phyloP scores from a whole-genome alignment of 2,329 filamentous ascomycete genomes.

The Ceratocystis diversiconidia region DNA sequence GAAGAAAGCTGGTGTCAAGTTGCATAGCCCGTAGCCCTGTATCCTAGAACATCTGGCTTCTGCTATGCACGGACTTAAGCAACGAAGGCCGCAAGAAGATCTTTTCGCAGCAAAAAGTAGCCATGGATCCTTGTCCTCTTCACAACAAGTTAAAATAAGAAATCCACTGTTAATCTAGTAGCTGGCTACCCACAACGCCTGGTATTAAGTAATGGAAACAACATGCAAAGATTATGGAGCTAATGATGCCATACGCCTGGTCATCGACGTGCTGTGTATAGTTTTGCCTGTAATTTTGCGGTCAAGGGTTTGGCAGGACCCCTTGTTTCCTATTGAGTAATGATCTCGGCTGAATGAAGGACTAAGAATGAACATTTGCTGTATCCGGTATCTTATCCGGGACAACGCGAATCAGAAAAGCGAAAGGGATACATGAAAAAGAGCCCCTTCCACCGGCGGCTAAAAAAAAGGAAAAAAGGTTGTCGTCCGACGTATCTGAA shows the following conservation, averaged over 20 bases:
- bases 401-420: not conserved
- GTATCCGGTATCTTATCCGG: not conserved
- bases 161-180: not conserved
- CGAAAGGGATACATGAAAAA: not conserved
- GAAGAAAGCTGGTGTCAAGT: not conserved
- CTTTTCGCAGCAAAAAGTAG: not conserved
- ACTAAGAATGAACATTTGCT: not conserved
- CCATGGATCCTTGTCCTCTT: not conserved
- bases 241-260: conserved; percentile 5
- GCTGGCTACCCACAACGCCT: not conserved
- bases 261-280: not conserved
- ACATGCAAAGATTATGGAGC: not conserved
- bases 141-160: not conserved
- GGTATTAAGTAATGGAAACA: conserved; percentile 3
- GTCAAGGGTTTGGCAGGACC: not conserved
- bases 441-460: not conserved
- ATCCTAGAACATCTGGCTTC: conserved; percentile 1
- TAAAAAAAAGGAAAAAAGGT: not conserved
- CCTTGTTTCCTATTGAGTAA: not conserved
- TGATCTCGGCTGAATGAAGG: not conserved
- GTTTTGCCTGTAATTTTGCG: not conserved
- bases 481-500: not conserved
- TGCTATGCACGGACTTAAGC: not conserved
- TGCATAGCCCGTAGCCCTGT: not conserved
- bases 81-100: not conserved